Conservation (phyloP, 257 asterid species). For the Osmanthus fragrans region DNA sequence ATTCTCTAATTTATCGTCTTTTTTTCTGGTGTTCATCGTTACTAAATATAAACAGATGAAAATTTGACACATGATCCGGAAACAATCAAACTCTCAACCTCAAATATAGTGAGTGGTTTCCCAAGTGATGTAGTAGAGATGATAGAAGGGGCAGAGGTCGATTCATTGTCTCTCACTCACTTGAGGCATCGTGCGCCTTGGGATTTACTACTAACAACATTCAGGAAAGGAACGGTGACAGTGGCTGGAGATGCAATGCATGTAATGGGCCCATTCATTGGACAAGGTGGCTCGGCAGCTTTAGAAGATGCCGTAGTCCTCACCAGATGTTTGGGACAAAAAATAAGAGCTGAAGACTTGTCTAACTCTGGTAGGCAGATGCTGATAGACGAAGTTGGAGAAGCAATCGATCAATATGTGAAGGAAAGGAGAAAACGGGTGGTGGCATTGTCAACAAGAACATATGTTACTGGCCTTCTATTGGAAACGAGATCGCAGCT, state of each 20-base stretch:
- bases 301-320: conserved; percentile 48
- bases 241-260: conserved; percentile 54
- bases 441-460: conserved; percentile 4
- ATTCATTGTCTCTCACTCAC: conserved; percentile 31
- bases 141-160: conserved; percentile 28
- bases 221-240: conserved; percentile 30
- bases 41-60: conserved; percentile 6
- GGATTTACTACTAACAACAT: conserved; percentile 35
- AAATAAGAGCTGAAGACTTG: neutral
- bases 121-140: conserved; percentile 32
- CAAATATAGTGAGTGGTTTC: conserved; percentile 14
- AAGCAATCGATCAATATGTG: conserved; percentile 11
- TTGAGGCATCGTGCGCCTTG: conserved; percentile 41
- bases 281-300: conserved; percentile 43
- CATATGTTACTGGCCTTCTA: conserved; percentile 3
- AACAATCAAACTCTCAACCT: conserved; percentile 26
- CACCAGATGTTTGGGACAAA: conserved; percentile 34
- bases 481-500: neutral
- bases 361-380: neutral
- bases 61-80: conserved; percentile 31
- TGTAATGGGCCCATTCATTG: conserved; percentile 46
- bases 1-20: neutral
- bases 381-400: neutral
- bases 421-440: conserved; percentile 18
- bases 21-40: too few relatives aligned